Conservation (phyloP, 2,329 filamentous ascomycete species). For the Phaeosphaeria sp. region DNA sequence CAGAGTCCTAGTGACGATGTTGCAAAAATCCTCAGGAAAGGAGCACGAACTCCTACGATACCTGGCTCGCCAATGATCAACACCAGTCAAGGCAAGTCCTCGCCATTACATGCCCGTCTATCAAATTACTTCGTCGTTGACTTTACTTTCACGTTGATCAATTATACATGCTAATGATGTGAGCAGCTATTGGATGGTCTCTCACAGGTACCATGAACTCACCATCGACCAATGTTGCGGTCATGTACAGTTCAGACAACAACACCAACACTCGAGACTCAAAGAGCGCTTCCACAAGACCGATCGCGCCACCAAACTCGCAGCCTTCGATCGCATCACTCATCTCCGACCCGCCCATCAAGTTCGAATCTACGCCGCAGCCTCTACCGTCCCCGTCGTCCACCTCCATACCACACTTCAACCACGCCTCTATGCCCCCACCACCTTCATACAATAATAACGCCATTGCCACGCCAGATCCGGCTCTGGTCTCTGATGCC, state of each 20-base stretch:
- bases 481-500: conserved; percentile 51
- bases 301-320: conserved; percentile 24
- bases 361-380: conserved; percentile 30
- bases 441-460: conserved; percentile 33
- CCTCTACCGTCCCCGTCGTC: conserved; percentile 28
- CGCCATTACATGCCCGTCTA: not conserved
- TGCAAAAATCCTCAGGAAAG: conserved; percentile 40
- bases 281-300: conserved; percentile 24
- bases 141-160: not conserved
- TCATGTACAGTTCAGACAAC: conserved; percentile 72
- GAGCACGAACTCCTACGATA: conserved; percentile 35
- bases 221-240: conserved; percentile 79
- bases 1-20: conserved; percentile 37
- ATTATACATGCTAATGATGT: conserved; percentile 14
- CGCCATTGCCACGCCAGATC: conserved; percentile 32
- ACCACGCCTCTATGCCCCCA: conserved; percentile 39
- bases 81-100: conserved; percentile 53
- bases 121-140: not conserved
- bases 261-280: conserved; percentile 30
- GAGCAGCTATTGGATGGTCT: conserved; percentile 76
- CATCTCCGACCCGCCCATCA: conserved; percentile 35
- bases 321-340: conserved; percentile 41
- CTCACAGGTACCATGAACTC: conserved; percentile 88
- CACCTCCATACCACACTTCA: conserved; percentile 23
- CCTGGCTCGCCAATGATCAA: conserved; percentile 57